Evolutionary conservation across 495 filamentous ascomycete species (phyloP), one percentile per base, ranked within the genome.

Genomic region (Coniosporium apollinis): DNA sequence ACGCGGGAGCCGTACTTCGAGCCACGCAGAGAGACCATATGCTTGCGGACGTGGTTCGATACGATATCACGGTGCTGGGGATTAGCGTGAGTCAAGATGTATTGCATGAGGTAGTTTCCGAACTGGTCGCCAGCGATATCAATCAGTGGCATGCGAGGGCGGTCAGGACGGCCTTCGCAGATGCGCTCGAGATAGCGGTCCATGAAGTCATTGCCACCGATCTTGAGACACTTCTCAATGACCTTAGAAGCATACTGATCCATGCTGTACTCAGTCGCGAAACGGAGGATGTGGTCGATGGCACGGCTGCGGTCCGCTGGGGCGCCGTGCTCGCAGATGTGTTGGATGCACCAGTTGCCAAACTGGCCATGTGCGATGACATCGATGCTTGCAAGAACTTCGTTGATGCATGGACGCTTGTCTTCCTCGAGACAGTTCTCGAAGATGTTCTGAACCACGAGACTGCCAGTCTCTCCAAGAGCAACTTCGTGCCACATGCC

Each of bases 401-500:
- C 89, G 56, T 91, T 84, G 48, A 97, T 92, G 50, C 89, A 94
- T 28, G 83, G 82, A 42, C 89, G 83, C 87, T 97, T 97, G 58
- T 97, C 89, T 52, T 94, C 87, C 47, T 97, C 89, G 10, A 97
- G 70, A 50, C 89, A 97, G 49, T 97, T 97, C 59, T 97, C 89
- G 52, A 97, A 96, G 48, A 97, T 96, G 52, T 97, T 97, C 58
- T 97, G 89, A 36, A 97, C 89, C 21, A 97, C 89, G 45, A 97
- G 65, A 48, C 89, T 96, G 30, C 89, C 89, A 6, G 89, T 97
- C 62, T 97, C 89, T 16, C 89, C 89, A 25, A 94, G 62, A 22
- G 89, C 91, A 44, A 96, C 89, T 47, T 97, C 87, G 47, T 96
- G 87, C 89, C 89, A 97, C 83, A 94, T 94, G 34, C 87, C 89